These are phyloP conservation scores for Aureobasidium sp. DNA, from an alignment of 2,329 filamentous ascomycete genomes.

Conservation along the genomic window DNA sequence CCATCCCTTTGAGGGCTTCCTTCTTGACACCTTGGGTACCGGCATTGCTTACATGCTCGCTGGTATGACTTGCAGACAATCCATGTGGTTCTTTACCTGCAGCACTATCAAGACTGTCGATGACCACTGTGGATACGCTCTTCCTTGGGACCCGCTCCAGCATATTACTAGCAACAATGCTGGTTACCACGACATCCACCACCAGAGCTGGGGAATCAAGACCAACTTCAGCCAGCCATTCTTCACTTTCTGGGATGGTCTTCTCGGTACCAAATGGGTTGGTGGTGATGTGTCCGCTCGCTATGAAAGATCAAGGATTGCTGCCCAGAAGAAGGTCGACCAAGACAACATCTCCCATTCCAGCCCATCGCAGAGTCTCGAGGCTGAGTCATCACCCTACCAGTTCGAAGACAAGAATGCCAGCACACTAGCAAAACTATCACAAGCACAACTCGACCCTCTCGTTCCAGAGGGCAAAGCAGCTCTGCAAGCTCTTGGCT, in stretches of 20 bases:
- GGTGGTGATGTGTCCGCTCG: slow-evolving; percentile 56
- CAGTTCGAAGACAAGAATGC: slow-evolving; percentile 22
- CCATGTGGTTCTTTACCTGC: slow-evolving; percentile 80
- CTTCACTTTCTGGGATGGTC: slow-evolving; percentile 59
- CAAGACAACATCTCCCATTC: slow-evolving; percentile 21
- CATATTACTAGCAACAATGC: slow-evolving; percentile 91
- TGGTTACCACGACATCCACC: slow-evolving; percentile 94
- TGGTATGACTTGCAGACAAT: slow-evolving; percentile 76
- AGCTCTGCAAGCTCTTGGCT: slow-evolving; percentile 32
- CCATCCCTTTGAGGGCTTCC: slow-evolving; percentile 87
- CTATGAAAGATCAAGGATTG: slow-evolving; percentile 51
- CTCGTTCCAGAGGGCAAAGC: slow-evolving; percentile 32
- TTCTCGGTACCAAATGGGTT: slow-evolving; percentile 76
- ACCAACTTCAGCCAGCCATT: slow-evolving; percentile 61
- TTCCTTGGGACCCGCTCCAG: slow-evolving; percentile 92
- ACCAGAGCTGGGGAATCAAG: slow-evolving; percentile 99
- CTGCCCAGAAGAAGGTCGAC: slow-evolving; percentile 52
- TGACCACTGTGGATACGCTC: slow-evolving; percentile 93
- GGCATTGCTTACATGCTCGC: slow-evolving; percentile 75
- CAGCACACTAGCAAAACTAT: slow-evolving; percentile 20
- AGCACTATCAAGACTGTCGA: slow-evolving; percentile 95
- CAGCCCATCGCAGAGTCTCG: slow-evolving; percentile 1
- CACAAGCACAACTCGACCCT: slow-evolving; percentile 21
- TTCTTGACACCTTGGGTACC: slow-evolving; percentile 84
- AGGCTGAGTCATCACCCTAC: slow-evolving; percentile 21